These are phyloP conservation scores for Flaveria linearis DNA, from an alignment of 129 eudicot genomes.

Conservation along the genomic window DNA sequence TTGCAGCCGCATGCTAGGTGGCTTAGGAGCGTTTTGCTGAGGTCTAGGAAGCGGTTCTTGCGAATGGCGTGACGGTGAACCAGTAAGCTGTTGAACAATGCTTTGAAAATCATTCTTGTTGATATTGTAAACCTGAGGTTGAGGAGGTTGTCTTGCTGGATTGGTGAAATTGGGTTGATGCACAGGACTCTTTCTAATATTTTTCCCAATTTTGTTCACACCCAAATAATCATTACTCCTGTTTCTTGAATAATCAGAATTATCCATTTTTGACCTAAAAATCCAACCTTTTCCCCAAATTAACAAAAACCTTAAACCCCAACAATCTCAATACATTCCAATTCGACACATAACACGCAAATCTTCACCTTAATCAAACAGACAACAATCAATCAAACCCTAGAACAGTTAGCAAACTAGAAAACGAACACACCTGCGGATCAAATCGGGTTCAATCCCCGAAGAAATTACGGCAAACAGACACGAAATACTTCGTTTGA, in stretches of 20 bases:
- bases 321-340: slow-evolving; percentile 32
- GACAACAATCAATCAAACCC: slow-evolving; percentile 21
- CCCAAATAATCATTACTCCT: slow-evolving; percentile 71
- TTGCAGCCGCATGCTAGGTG: slow-evolving; percentile 67
- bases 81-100: slow-evolving; percentile 91
- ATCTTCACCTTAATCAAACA: neutral
- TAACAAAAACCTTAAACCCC: slow-evolving; percentile 14
- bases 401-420: slow-evolving; percentile 5
- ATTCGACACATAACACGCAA: slow-evolving; percentile 10
- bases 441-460: slow-evolving; percentile 16
- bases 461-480: neutral
- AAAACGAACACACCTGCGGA: slow-evolving; percentile 33
- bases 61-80: slow-evolving; percentile 75
- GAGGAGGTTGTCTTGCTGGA: slow-evolving; percentile 78
- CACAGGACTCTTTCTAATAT: slow-evolving; percentile 77
- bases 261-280: slow-evolving; percentile 47
- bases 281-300: slow-evolving; percentile 6
- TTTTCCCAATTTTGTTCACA: slow-evolving; percentile 89
- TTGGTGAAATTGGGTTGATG: slow-evolving; percentile 77
- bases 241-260: slow-evolving; percentile 63
- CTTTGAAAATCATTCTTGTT: slow-evolving; percentile 91
- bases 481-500: neutral
- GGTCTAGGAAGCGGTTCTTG: slow-evolving; percentile 80
- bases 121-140: slow-evolving; percentile 91
- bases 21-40: slow-evolving; percentile 68